Evolutionary conservation across 202 grass and related monocot species (phyloP), one percentile per base, ranked within the genome.

Genomic region (Schoenoplectus tabernaemontani): DNA sequence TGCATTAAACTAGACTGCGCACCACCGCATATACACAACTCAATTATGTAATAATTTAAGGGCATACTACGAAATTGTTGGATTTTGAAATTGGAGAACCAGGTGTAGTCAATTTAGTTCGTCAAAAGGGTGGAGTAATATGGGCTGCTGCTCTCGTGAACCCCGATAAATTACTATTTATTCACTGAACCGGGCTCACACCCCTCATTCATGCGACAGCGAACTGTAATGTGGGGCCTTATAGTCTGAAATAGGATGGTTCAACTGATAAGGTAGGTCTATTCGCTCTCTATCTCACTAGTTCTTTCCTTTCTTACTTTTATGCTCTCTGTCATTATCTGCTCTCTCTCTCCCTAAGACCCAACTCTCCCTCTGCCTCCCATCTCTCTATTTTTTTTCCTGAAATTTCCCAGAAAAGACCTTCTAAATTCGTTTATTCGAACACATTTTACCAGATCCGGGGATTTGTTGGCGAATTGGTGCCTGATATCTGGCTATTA

Each of bases 391-490:
- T 75, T 19, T 19, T 32, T 37, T 38, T 57, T 53, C 72, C n/a
- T 65, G 66, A n/a, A 65, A 65, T 80, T 84, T 64, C 69, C n/a
- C 76, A 32, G 34, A 66, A 53, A 80, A 50, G 59, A 11, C 13
- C 60, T 80, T 48, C 41, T 44, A 80, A 64, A 80, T 50, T 53
- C 42, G 59, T 64, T 65, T 80, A 64, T 80, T 33, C 30, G 33
- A 54, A 79, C 34, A 64, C 78, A 85, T 86, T 82, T 60, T 64
- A 34, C 30, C 73, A 78, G 82, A 92, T 89, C 86, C 71, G 64
- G 50, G 6, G 0, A 4, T 41, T 43, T 70, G 1, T 41, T 0
- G 23, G 37, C 22, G 13, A 92, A 84, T 89, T 87, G 36, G 73
- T 46, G 50, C 17, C 12, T 47, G 32, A 36, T 77, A 54, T 69